These are phyloP conservation scores for Theobroma grandiflorum DNA, from an alignment of 441 rosid species.

Conservation along the genomic window DNA sequence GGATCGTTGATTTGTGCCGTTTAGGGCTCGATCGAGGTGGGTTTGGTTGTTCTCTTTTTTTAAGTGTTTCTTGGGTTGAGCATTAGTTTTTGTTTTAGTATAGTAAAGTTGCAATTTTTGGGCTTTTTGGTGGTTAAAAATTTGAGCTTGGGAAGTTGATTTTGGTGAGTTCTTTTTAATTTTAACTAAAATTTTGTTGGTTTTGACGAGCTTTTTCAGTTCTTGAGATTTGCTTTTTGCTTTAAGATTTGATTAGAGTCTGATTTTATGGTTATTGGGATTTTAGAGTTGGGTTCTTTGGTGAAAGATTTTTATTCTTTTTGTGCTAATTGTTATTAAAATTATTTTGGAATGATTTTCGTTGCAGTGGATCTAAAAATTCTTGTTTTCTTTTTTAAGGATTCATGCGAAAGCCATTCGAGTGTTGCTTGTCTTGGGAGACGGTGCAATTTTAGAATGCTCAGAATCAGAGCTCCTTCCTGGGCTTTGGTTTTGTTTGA, in stretches of 20 bases:
- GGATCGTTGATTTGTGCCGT: constrained; percentile 47
- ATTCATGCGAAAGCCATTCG: constrained; percentile 42
- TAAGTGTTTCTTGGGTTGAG: constrained; percentile 17
- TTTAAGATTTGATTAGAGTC: constrained; percentile 36
- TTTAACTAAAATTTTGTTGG: neutral
- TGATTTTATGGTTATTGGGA: constrained; percentile 35
- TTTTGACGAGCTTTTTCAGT: constrained; percentile 20
- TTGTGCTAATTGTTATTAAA: constrained; percentile 16
- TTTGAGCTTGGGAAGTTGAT: constrained; percentile 20
- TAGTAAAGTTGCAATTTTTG: constrained; percentile 21
- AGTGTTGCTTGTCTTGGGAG: constrained; percentile 39
- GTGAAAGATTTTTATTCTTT: constrained; percentile 15
- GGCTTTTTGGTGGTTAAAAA: constrained; percentile 26
- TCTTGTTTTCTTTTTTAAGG: constrained; percentile 41
- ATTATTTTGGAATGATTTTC: constrained; percentile 25
- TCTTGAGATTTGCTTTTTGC: constrained; percentile 32
- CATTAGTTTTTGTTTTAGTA: constrained; percentile 22
- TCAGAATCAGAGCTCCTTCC: constrained; percentile 53
- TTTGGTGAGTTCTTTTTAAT: constrained; percentile 13
- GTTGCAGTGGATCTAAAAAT: constrained; percentile 56
- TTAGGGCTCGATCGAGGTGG: constrained; percentile 54
- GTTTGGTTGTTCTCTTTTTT: constrained; percentile 17
- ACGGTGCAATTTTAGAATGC: constrained; percentile 60
- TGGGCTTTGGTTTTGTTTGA: constrained; percentile 44
- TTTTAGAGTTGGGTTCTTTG: constrained; percentile 17